These are phyloP conservation scores for Porphyrellus cyaneotinctus DNA, from an alignment of 768 basidiomycete genomes.

Conservation along the genomic window DNA sequence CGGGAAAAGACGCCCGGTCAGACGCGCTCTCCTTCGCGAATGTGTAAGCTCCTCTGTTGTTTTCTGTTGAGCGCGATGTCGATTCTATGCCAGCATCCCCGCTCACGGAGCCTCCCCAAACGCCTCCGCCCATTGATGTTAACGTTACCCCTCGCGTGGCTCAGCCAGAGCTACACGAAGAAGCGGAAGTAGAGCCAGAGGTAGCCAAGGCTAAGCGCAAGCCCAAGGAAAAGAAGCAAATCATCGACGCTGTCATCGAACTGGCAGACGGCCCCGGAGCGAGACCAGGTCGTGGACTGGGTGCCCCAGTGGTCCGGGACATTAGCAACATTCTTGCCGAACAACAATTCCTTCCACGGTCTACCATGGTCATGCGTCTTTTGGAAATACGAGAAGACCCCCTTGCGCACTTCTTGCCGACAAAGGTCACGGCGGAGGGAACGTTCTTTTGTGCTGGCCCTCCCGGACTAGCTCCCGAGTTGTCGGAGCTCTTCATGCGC, in stretches of 20 bases:
- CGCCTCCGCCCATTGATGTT: slow-evolving; percentile 65
- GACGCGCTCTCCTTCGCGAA: slow-evolving; percentile 60
- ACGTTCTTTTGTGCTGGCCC: slow-evolving; percentile 82
- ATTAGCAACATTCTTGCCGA: slow-evolving; percentile 72
- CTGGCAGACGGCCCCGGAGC: slow-evolving; percentile 60
- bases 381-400: slow-evolving; percentile 85
- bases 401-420: slow-evolving; percentile 80
- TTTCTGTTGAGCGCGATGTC: slow-evolving; percentile 2
- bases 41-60: slow-evolving; percentile 44
- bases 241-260: slow-evolving; percentile 89
- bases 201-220: slow-evolving; percentile 45
- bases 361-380: slow-evolving; percentile 79
- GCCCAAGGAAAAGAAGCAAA: slow-evolving; percentile 75
- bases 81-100: slow-evolving; percentile 56
- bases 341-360: slow-evolving; percentile 83
- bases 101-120: slow-evolving; percentile 67
- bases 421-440: slow-evolving; percentile 64
- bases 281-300: slow-evolving; percentile 54
- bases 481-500: slow-evolving; percentile 81
- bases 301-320: slow-evolving; percentile 48
- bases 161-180: slow-evolving; percentile 36
- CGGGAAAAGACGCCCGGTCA: slow-evolving; percentile 55
- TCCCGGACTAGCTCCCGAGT: slow-evolving; percentile 75
- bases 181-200: slow-evolving; percentile 28
- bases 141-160: slow-evolving; percentile 47